Conservation (phyloP, 306 rosid species). For the Vigna reflexopilosa region DNA sequence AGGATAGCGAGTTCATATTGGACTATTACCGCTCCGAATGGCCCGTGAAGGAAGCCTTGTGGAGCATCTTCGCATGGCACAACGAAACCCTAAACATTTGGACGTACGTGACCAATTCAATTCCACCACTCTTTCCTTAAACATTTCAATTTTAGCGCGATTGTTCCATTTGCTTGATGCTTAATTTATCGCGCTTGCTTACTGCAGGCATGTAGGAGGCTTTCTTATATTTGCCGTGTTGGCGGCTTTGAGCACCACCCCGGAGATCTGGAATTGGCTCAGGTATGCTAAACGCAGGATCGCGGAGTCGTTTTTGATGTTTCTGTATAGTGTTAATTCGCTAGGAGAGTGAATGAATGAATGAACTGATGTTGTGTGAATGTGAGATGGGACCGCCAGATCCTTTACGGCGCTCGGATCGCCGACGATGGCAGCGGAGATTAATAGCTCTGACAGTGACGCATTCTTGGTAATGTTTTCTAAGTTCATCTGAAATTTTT, state of each 20-base stretch:
- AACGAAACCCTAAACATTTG: slow-evolving; percentile 94
- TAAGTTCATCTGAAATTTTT: not conserved
- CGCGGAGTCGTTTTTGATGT: slow-evolving; percentile 26
- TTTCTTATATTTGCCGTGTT: slow-evolving; percentile 71
- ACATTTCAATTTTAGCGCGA: not conserved
- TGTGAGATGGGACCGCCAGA: slow-evolving; percentile 53
- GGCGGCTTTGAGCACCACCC: slow-evolving; percentile 50
- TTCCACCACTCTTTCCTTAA: not conserved
- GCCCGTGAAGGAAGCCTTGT: slow-evolving; percentile 74
- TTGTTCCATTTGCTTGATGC: not conserved
- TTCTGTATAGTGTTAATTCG: not conserved
- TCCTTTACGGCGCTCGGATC: slow-evolving; percentile 43
- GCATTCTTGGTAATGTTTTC: slow-evolving; percentile 44
- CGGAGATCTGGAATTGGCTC: slow-evolving; percentile 49
- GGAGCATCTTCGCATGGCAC: slow-evolving; percentile 84
- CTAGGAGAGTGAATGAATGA: not conserved
- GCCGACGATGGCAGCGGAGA: slow-evolving; percentile 29
- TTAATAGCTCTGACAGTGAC: slow-evolving; percentile 39
- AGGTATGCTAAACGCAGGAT: slow-evolving; percentile 52
- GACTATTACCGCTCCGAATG: slow-evolving; percentile 87
- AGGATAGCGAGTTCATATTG: slow-evolving; percentile 87
- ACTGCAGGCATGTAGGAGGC: slow-evolving; percentile 73
- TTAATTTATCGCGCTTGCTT: not conserved
- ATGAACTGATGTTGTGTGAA: not conserved
- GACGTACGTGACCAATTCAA: slow-evolving; percentile 57